Conservation (phyloP, 352 stramenopile species). For the Blastocystis sp. region DNA sequence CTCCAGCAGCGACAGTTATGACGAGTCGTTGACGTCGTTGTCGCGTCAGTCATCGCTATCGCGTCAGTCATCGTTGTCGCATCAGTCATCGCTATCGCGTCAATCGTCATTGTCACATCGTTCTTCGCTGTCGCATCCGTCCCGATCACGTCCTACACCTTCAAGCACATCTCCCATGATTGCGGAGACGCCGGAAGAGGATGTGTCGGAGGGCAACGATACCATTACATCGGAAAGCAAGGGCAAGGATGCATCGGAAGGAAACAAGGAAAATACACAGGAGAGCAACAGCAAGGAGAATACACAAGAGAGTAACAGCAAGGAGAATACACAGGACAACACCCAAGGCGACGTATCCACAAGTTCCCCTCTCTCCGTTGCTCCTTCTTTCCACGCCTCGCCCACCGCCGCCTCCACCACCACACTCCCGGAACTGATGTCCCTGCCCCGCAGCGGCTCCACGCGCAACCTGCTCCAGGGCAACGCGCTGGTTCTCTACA, state of each 20-base stretch:
- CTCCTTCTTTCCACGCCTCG: background rate
- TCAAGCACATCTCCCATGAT: too few relatives aligned
- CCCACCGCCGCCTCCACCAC: background rate
- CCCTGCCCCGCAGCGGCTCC: background rate
- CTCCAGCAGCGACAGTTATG: background rate
- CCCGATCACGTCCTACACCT: background rate
- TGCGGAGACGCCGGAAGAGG: too few relatives aligned
- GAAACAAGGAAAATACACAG: too few relatives aligned
- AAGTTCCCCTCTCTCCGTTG: too few relatives aligned
- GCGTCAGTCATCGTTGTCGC: background rate
- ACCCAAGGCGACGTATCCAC: too few relatives aligned
- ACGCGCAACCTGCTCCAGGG: background rate
- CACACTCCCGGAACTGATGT: background rate
- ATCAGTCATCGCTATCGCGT: background rate
- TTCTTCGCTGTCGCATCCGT: background rate
- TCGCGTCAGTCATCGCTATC: background rate
- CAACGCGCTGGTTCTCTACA: slow-evolving; percentile 75
- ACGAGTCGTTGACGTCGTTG: background rate
- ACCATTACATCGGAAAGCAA: too few relatives aligned
- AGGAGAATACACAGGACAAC: too few relatives aligned
- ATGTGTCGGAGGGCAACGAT: too few relatives aligned
- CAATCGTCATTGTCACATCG: background rate
- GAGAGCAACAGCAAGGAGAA: too few relatives aligned
- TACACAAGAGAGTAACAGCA: too few relatives aligned
- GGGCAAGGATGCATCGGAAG: too few relatives aligned